Base-by-base conservation (phyloP, 148 eudicot species). In the Fagopyrum homotropicum region DNA sequence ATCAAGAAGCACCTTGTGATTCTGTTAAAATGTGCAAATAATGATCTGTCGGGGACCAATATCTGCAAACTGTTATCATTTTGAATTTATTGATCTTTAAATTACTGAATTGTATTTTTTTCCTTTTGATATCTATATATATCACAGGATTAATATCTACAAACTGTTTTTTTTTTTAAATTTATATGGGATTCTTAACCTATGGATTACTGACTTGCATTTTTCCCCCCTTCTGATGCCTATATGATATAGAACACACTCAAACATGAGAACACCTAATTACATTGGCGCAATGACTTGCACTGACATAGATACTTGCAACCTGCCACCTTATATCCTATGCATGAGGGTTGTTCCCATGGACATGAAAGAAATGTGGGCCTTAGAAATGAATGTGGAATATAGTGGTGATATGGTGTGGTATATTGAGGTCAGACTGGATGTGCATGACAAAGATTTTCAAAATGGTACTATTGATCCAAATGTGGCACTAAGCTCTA, bases 321-420 rank as follows among this genome's bases (percentile, higher is more conserved):
- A 82, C 80, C 82, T 92, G 75, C 94, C 98, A 78, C 99, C 99
- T n/a, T 81, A 88, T 78, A 86, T 95, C 72, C 89, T 77, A 77
- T 82, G 86, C 45, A 92, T 90, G 94, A 86, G 97, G 80, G 88
- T 91, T 74, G 85, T 95, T 81, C 92, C 99, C 10, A 81, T 87
- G 12, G 91, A 92, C 79, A 86, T 86, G 96, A 89, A 88, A 78
- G 99, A 92, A 71, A 60, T 85, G 69, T 88, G 89, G 91, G 89
- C 92, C 78, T 59, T 95, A 72, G 99, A 95, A 84, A 73, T 95
- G 85, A 97, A 95, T 74, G 69, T 95, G 61, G 94, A 92, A 59
- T 95, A 95, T 85, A 72, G 76, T 76, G 98, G 99, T 79, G 92
- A 90, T 61, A 68, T 81, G 49, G 82, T 89, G 59, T 66, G 92